phyloP scores from a whole-genome alignment of 805 yeast species.

The Priceomyces medius region DNA sequence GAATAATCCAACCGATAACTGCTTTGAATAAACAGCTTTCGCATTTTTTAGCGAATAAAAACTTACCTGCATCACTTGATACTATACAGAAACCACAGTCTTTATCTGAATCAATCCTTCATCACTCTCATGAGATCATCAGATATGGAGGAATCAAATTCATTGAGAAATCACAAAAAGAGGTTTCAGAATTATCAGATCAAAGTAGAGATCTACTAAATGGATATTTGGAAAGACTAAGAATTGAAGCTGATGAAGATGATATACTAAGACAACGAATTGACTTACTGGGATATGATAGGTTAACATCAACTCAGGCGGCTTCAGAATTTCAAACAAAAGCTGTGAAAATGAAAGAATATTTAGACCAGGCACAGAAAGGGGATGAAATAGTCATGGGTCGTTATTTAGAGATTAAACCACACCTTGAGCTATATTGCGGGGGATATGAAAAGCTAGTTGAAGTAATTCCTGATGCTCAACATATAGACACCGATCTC shows the following conservation, averaged over 20 bases:
- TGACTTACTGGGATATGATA: constrained; percentile 56
- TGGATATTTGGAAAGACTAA: constrained; percentile 46
- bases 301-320: constrained; percentile 47
- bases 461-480: constrained; percentile 40
- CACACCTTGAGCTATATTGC: constrained; percentile 43
- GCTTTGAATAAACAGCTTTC: constrained; percentile 46
- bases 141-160: constrained; percentile 51
- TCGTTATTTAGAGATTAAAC: constrained; percentile 49
- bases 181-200: constrained; percentile 42
- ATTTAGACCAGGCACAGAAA: constrained; percentile 53
- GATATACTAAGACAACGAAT: constrained; percentile 46
- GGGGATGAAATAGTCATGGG: constrained; percentile 58
- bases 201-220: constrained; percentile 44
- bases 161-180: constrained; percentile 43
- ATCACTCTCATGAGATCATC: constrained; percentile 54
- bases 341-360: constrained; percentile 45
- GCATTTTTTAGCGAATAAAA: constrained; percentile 44
- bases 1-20: constrained; percentile 44
- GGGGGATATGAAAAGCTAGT: constrained; percentile 37
- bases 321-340: constrained; percentile 39
- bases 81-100: constrained; percentile 55
- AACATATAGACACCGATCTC: constrained; percentile 33
- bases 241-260: constrained; percentile 57
- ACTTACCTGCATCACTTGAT: constrained; percentile 64
- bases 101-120: constrained; percentile 57